Evolutionary conservation across 2,329 filamentous ascomycete genomes (phyloP), one percentile per base, ranked within the genome.

Genomic region (Blastomyces parvus): DNA sequence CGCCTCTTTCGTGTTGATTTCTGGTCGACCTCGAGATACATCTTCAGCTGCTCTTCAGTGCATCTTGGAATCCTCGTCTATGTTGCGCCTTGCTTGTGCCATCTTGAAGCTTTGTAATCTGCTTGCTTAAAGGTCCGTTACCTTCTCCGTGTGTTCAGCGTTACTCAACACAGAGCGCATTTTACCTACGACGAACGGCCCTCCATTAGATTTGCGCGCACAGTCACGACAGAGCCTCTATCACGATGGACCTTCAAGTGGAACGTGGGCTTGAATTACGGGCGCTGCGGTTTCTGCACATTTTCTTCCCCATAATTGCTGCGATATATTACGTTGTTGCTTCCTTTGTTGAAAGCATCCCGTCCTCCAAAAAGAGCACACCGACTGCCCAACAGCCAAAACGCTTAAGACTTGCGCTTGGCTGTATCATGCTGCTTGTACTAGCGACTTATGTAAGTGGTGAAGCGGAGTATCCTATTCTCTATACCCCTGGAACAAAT

Each of bases 261-360:
- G 44, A 59, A 46, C 55, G 3, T 22, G 56, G 38, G n/a, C 33
- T 50, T 36, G 59, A 59, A 48, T 42, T 63, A 19, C 38, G 42
- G 19, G 57, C 61, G 33, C 56, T 66, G 48, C 60, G 60, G 59
- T 42, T 55, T 44, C 46, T 69, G 27, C 63, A 66, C 40, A 62
- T 63, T 14, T 59, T 63, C 22, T 22, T 68, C n/a, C 85, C 87
- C 13, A 77, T 81, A 11, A 64, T 78, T 25, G 73, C 86, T 64
- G 86, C 86, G 68, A 58, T 78, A 62, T 88, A 83, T 73, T 88
- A 86, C 71, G 71, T 82, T 60, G 65, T 79, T 61, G 76, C 84
- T 9, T 80, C 79, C 30, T 73, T 79, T 38, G 67, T 84, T 56
- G 48, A 60, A 81, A 82, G 3, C 74, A 82, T 46, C 84, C 81